phyloP scores from a whole-genome alignment of 768 basidiomycete genomes.

The Pleurotus platypus region DNA sequence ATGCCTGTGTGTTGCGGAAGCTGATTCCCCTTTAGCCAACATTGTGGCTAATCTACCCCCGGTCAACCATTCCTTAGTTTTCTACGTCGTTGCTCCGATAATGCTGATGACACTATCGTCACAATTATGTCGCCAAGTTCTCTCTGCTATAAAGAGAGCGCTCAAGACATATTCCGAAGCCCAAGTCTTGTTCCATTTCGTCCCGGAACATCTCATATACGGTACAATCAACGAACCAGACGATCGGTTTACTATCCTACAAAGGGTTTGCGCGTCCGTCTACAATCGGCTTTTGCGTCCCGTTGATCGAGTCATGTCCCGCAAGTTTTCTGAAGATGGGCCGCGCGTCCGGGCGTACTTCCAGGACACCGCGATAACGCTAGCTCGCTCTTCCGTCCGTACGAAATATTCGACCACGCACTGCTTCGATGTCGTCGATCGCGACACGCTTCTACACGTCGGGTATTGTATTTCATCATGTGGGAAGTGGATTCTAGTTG shows the following conservation, averaged over 20 bases:
- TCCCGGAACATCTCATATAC: slow-evolving; percentile 62
- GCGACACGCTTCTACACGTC: slow-evolving; percentile 63
- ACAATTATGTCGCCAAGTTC: slow-evolving; percentile 63
- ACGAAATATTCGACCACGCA: slow-evolving; percentile 30
- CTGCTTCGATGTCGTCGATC: slow-evolving; percentile 35
- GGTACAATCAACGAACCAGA: slow-evolving; percentile 43
- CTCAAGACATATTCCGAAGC: slow-evolving; percentile 41
- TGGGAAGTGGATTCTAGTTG: slow-evolving; percentile 75
- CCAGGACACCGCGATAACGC: slow-evolving; percentile 61
- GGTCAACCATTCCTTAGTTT: slow-evolving; percentile 42
- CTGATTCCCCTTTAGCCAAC: slow-evolving; percentile 32
- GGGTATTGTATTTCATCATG: slow-evolving; percentile 66
- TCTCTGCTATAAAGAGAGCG: slow-evolving; percentile 59
- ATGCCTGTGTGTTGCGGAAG: not conserved
- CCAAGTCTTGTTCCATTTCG: slow-evolving; percentile 66
- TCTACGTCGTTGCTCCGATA: slow-evolving; percentile 68
- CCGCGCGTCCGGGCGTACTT: slow-evolving; percentile 46
- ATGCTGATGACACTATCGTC: slow-evolving; percentile 62
- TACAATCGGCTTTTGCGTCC: slow-evolving; percentile 69
- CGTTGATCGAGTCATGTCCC: slow-evolving; percentile 59
- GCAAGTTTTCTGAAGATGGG: slow-evolving; percentile 38
- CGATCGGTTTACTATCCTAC: slow-evolving; percentile 37
- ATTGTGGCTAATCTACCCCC: slow-evolving; percentile 43
- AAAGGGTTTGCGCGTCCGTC: slow-evolving; percentile 54
- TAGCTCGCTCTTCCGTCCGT: slow-evolving; percentile 42